Percentiles rank a stretch among this genome's conserved stretches.
These are phyloP conservation scores for Aspergillus bertholletiae DNA, from an alignment of 495 filamentous ascomycete genomes.

Conservation along the genomic window DNA sequence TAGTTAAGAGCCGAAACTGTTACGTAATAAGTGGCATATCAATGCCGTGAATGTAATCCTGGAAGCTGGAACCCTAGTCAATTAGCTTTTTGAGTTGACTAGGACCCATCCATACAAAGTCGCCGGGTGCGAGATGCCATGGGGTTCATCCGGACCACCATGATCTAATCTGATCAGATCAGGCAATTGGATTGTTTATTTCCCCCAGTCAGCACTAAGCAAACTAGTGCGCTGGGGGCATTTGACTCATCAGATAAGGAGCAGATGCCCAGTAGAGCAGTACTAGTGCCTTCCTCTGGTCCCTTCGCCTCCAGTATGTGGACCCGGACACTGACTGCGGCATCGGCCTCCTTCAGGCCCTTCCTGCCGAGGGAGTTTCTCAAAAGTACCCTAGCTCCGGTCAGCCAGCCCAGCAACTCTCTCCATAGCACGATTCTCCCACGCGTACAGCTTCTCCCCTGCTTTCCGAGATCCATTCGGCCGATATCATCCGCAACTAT, in stretches of 20 bases:
- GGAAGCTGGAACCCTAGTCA: too few relatives aligned
- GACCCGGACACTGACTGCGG: background rate
- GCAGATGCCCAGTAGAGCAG: background rate
- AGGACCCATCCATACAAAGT: too few relatives aligned
- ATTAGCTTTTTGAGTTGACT: too few relatives aligned
- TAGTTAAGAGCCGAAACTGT: too few relatives aligned
- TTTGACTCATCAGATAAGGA: too few relatives aligned
- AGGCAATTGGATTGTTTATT: background rate
- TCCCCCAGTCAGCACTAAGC: too few relatives aligned
- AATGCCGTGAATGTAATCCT: too few relatives aligned
- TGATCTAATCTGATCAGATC: constrained; percentile 4
- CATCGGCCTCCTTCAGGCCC: background rate
- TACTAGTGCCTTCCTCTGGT: background rate
- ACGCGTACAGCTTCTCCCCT: background rate
- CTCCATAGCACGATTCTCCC: background rate
- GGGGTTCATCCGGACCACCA: background rate
- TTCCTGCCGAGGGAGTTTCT: background rate
- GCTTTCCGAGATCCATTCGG: background rate
- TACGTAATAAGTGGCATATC: too few relatives aligned
- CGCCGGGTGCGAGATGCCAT: background rate
- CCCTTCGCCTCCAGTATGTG: background rate
- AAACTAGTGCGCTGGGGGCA: too few relatives aligned
- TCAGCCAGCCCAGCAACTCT: background rate
- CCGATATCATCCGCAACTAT: background rate
- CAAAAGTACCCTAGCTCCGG: background rate